phyloP scores from a whole-genome alignment of 805 yeast species.

The Danielozyma ontarioensis region DNA sequence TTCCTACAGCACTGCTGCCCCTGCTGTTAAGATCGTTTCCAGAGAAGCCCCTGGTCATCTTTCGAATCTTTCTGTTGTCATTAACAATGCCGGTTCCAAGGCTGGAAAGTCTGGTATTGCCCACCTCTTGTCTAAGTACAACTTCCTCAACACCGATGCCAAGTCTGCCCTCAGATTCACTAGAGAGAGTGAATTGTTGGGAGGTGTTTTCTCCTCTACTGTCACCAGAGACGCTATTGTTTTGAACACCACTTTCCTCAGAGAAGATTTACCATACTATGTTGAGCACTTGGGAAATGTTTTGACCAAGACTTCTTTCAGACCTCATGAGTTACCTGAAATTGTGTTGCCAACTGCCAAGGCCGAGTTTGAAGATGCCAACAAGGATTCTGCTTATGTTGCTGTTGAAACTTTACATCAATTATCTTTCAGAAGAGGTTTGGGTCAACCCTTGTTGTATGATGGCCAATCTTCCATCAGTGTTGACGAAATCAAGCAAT shows the following conservation, averaged over 20 bases:
- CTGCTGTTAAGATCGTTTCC: conserved; percentile 40
- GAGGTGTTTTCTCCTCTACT: conserved; percentile 67
- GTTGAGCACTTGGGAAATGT: conserved; percentile 81
- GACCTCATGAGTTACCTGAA: conserved; percentile 81
- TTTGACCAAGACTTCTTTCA: conserved; percentile 63
- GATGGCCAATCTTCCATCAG: conserved; percentile 54
- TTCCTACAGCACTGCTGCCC: conserved; percentile 37
- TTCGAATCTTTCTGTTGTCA: conserved; percentile 72
- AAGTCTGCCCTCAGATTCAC: conserved; percentile 89
- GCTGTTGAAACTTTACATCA: conserved; percentile 79
- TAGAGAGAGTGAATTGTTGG: conserved; percentile 91
- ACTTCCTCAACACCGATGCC: conserved; percentile 73
- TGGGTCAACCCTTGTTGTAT: conserved; percentile 77
- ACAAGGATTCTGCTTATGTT: conserved; percentile 45
- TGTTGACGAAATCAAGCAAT: conserved; percentile 61
- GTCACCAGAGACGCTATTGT: conserved; percentile 83
- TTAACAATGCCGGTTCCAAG: conserved; percentile 82
- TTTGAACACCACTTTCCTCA: conserved; percentile 75
- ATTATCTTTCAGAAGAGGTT: conserved; percentile 78
- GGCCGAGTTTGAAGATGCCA: conserved; percentile 54
- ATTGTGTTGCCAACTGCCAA: conserved; percentile 73
- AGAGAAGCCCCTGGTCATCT: conserved; percentile 61
- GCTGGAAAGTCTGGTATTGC: conserved; percentile 71
- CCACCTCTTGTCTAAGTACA: conserved; percentile 78
- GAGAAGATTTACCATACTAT: conserved; percentile 86